Conservation (phyloP, 225 moss, liverwort and hornwort genomes). For the Rhytidiadelphus loreus region DNA sequence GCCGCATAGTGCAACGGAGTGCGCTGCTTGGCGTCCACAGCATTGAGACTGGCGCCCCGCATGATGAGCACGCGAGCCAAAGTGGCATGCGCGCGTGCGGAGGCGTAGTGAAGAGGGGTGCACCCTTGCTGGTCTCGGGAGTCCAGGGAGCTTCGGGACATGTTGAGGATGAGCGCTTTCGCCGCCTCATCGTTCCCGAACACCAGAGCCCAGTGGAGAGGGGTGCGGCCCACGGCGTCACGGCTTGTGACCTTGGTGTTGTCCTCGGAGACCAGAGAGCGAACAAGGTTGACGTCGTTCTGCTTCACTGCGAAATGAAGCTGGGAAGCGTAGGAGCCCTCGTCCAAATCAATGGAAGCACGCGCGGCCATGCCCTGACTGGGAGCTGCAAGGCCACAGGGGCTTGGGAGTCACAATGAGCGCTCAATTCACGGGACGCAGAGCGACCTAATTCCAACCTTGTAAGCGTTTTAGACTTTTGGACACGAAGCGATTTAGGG, state of each 20-base stretch:
- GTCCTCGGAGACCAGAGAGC: slow-evolving; percentile 25
- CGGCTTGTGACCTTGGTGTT: slow-evolving; percentile 7
- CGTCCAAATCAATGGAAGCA: background rate
- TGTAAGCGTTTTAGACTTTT: background rate
- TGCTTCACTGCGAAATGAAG: slow-evolving; percentile 69
- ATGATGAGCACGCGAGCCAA: slow-evolving; percentile 60
- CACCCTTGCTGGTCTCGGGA: slow-evolving; percentile 51
- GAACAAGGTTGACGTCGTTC: slow-evolving; percentile 31
- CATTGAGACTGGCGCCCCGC: slow-evolving; percentile 50
- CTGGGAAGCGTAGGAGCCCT: slow-evolving; percentile 38
- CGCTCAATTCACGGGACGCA: background rate
- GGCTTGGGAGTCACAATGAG: background rate
- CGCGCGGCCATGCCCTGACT: background rate
- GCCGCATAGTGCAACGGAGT: slow-evolving; percentile 74
- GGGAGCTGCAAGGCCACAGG: background rate
- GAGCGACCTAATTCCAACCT: background rate
- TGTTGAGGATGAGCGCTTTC: slow-evolving; percentile 42
- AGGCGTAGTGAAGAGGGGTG: slow-evolving; percentile 69
- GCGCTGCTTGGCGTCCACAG: slow-evolving; percentile 30
- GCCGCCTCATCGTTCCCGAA: slow-evolving; percentile 42
- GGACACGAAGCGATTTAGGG: background rate
- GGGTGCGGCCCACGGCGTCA: slow-evolving; percentile 55
- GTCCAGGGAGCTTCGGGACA: slow-evolving; percentile 23
- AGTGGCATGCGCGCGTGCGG: slow-evolving; percentile 17
- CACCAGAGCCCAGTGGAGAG: slow-evolving; percentile 67